Evolutionary conservation across 208 protist genomes (phyloP).

Genomic region (Porcisia hertigi): DNA sequence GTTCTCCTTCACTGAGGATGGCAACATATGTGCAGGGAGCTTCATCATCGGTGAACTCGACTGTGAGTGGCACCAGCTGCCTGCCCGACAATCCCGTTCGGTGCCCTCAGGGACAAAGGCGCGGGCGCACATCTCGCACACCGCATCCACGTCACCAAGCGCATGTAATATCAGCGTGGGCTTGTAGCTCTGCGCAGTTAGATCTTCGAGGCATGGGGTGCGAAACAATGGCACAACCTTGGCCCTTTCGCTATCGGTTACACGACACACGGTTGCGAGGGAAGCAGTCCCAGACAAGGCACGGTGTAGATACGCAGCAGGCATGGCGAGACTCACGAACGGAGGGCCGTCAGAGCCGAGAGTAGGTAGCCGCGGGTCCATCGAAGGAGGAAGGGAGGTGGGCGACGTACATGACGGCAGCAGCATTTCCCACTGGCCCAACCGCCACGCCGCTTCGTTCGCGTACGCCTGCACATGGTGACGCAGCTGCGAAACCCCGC

Average conservation of each 20-base stretch:
- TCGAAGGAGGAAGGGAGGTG: neutral
- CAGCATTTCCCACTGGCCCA: slow-evolving; percentile 80
- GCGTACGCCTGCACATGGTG: slow-evolving; percentile 71
- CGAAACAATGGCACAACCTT: slow-evolving; percentile 61
- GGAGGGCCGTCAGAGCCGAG: neutral
- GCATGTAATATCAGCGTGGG: slow-evolving; percentile 76
- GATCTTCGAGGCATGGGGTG: slow-evolving; percentile 67
- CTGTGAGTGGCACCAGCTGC: neutral
- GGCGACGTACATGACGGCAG: neutral
- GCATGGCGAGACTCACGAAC: slow-evolving; percentile 21
- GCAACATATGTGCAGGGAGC: slow-evolving; percentile 17
- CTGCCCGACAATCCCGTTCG: neutral
- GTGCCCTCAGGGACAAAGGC: slow-evolving; percentile 4
- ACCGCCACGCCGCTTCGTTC: slow-evolving; percentile 86
- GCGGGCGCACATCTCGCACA: slow-evolving; percentile 38
- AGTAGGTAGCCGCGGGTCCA: neutral
- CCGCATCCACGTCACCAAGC: slow-evolving; percentile 73
- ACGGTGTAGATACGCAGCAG: slow-evolving; percentile 16
- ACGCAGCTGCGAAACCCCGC: slow-evolving; percentile 9
- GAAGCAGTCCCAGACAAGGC: slow-evolving; percentile 14
- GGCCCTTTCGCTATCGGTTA: slow-evolving; percentile 36
- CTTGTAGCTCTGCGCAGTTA: slow-evolving; percentile 63
- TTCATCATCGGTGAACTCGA: slow-evolving; percentile 12
- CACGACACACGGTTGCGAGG: slow-evolving; percentile 9
- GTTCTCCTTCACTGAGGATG: slow-evolving; percentile 27